These are phyloP conservation scores for Agaricus sinodeliciosus DNA, from an alignment of 768 basidiomycete genomes.

Conservation along the genomic window DNA sequence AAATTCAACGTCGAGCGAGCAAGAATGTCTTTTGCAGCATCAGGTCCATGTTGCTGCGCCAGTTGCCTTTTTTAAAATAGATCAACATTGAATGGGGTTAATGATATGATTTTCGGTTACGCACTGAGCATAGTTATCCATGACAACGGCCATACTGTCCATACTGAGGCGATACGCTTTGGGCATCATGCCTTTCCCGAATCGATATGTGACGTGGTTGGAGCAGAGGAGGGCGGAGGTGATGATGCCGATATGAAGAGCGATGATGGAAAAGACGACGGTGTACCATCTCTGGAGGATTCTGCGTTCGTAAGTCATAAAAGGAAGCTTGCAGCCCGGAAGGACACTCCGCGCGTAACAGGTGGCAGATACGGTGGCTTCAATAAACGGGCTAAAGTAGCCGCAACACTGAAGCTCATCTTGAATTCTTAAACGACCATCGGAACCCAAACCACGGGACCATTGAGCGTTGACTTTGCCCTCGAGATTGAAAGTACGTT, in stretches of 20 bases:
- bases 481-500: constrained; percentile 50
- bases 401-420: constrained; percentile 74
- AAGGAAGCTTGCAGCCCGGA: constrained; percentile 69
- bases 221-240: constrained; percentile 60
- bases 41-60: constrained; percentile 61
- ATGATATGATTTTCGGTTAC: too few species aligned
- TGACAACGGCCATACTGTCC: constrained; percentile 69
- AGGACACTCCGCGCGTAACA: constrained; percentile 68
- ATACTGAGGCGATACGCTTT: constrained; percentile 70
- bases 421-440: constrained; percentile 61
- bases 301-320: constrained; percentile 46
- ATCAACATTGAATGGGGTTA: neutral
- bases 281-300: constrained; percentile 61
- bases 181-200: constrained; percentile 87
- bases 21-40: constrained; percentile 48
- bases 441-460: constrained; percentile 52
- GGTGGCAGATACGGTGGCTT: constrained; percentile 65
- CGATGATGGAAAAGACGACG: constrained; percentile 58
- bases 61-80: constrained; percentile 50
- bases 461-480: constrained; percentile 76
- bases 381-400: constrained; percentile 73
- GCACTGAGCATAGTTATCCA: constrained; percentile 78
- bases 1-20: constrained; percentile 45
- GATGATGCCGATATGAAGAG: constrained; percentile 59
- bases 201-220: constrained; percentile 81